Percentiles rank a stretch among this genome's conserved stretches.
phyloP scores from a whole-genome alignment of 2,329 filamentous ascomycete genomes.

The Diplodia corticola region DNA sequence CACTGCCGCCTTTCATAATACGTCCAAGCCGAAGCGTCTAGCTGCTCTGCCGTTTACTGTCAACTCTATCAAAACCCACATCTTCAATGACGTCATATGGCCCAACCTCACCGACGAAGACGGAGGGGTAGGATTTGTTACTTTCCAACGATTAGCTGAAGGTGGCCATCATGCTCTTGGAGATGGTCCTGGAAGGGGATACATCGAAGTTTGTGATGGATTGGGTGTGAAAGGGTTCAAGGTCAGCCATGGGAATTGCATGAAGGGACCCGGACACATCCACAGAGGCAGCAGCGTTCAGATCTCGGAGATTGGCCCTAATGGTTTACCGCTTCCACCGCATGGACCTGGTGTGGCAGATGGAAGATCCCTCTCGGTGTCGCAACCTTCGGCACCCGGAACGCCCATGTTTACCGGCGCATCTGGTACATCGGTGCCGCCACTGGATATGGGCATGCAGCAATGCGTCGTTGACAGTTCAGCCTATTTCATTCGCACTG shows the following conservation, averaged over 20 bases:
- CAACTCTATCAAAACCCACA: slow-evolving; percentile 84
- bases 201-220: slow-evolving; percentile 84
- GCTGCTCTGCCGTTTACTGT: slow-evolving; percentile 89
- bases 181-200: slow-evolving; percentile 76
- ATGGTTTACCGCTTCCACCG: slow-evolving; percentile 26
- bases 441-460: slow-evolving; percentile 31
- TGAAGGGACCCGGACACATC: slow-evolving; percentile 56
- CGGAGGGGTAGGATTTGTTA: slow-evolving; percentile 87
- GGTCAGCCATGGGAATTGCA: slow-evolving; percentile 88
- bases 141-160: slow-evolving; percentile 83
- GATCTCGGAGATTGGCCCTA: slow-evolving; percentile 38
- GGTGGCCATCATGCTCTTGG: slow-evolving; percentile 84
- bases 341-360: slow-evolving; percentile 29
- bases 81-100: slow-evolving; percentile 99
- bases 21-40: slow-evolving; percentile 75
- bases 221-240: slow-evolving; percentile 85
- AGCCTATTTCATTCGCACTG: slow-evolving; percentile 87
- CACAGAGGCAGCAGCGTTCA: slow-evolving; percentile 48
- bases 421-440: slow-evolving; percentile 11
- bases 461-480: slow-evolving; percentile 81
- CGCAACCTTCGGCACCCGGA: slow-evolving; percentile 36
- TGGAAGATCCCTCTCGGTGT: slow-evolving; percentile 38
- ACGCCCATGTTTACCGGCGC: slow-evolving; percentile 34
- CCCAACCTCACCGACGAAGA: slow-evolving; percentile 96
- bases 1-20: slow-evolving; percentile 79